These are phyloP conservation scores for Spatholobus suberectus DNA, from an alignment of 306 rosid genomes.

Conservation along the genomic window DNA sequence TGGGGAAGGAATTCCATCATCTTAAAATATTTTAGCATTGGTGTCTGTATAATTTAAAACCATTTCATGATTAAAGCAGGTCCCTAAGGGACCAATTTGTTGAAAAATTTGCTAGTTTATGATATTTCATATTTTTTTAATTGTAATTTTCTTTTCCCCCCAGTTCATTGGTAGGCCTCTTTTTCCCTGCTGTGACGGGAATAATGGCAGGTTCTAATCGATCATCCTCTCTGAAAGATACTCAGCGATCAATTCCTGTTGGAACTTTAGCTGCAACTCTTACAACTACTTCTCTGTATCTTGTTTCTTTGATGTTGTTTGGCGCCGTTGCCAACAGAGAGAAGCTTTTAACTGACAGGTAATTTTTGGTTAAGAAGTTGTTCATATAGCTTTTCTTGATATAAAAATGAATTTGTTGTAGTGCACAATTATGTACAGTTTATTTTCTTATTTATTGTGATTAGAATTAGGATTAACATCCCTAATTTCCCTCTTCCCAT, in stretches of 20 bases:
- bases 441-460: neutral
- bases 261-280: slow-evolving; percentile 96
- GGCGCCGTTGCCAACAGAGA: slow-evolving; percentile 88
- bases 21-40: neutral
- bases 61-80: slow-evolving; percentile 5
- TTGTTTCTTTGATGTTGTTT: slow-evolving; percentile 82
- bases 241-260: slow-evolving; percentile 96
- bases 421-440: neutral
- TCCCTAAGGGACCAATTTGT: neutral
- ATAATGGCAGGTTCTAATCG: slow-evolving; percentile 99
- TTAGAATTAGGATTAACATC: neutral
- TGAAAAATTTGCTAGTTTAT: neutral
- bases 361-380: slow-evolving; percentile 29
- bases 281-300: slow-evolving; percentile 72
- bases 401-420: neutral
- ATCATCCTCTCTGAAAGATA: slow-evolving; percentile 92
- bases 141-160: slow-evolving; percentile 26
- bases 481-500: neutral
- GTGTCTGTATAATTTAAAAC: slow-evolving; percentile 7
- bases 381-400: neutral
- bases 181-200: slow-evolving; percentile 99
- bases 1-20: neutral
- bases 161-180: slow-evolving; percentile 99
- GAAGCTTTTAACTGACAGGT: slow-evolving; percentile 93
- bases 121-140: slow-evolving; percentile 40